Percentiles rank a stretch among this genome's conserved stretches.
phyloP scores from a whole-genome alignment of 2,329 filamentous ascomycete genomes.

The Fusarium nygamai region DNA sequence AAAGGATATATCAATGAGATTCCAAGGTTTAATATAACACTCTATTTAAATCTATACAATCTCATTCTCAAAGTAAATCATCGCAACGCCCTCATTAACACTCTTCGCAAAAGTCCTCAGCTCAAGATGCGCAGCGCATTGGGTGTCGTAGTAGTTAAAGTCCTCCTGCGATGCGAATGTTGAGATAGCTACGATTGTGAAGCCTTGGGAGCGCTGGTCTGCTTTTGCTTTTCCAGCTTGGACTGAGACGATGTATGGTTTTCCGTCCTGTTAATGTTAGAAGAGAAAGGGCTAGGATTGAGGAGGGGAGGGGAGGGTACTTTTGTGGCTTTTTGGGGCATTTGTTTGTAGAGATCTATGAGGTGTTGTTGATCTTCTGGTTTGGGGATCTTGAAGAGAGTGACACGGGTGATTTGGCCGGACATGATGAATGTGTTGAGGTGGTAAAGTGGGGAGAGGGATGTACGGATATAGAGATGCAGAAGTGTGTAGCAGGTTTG shows the following conservation, averaged over 20 bases:
- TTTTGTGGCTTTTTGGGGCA: conserved; percentile 47
- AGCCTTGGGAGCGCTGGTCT: conserved; percentile 67
- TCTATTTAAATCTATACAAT: background rate
- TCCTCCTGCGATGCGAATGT: conserved; percentile 67
- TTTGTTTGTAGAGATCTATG: conserved; percentile 45
- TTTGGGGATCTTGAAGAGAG: conserved; percentile 52
- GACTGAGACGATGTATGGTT: conserved; percentile 67
- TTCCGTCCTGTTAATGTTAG: conserved; percentile 59
- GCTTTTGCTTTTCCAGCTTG: conserved; percentile 59
- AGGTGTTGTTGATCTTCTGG: conserved; percentile 46
- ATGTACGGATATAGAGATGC: background rate
- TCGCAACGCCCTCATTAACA: conserved; percentile 55
- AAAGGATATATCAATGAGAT: conserved; percentile 46
- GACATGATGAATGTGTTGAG: conserved; percentile 7
- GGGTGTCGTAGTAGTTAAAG: conserved; percentile 69
- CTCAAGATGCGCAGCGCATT: conserved; percentile 47
- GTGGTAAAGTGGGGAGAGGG: background rate
- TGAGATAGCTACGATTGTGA: conserved; percentile 65
- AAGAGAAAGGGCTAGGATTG: too few relatives aligned
- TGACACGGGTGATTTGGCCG: conserved; percentile 44
- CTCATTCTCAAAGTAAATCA: conserved; percentile 59
- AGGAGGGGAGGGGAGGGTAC: conserved; percentile 13
- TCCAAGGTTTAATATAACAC: conserved; percentile 45
- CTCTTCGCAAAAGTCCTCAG: conserved; percentile 46
- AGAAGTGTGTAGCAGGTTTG: too few relatives aligned